phyloP scores from a whole-genome alignment of 2,329 filamentous ascomycete genomes.

The Penicillium brasilianum region DNA sequence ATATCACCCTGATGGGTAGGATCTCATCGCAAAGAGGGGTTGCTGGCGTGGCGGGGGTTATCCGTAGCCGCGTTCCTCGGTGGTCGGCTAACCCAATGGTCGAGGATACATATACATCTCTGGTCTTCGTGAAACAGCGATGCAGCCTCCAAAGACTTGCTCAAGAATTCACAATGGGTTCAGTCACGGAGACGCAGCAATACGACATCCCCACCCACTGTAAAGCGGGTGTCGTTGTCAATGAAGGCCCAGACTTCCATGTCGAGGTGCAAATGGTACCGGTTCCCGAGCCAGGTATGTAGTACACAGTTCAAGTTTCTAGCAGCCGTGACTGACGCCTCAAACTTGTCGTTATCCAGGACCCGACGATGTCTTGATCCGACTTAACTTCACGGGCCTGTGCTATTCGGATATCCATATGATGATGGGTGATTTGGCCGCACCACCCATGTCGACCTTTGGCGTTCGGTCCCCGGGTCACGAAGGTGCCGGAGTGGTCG shows the following conservation, averaged over 20 bases:
- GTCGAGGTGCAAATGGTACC: slow-evolving; percentile 56
- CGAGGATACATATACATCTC: neutral
- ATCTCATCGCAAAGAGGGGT: slow-evolving; percentile 17
- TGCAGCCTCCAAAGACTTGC: neutral
- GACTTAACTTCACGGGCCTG: slow-evolving; percentile 63
- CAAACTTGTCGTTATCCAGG: slow-evolving; percentile 39
- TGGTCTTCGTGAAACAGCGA: neutral
- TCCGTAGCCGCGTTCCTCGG: slow-evolving; percentile 15
- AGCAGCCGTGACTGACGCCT: neutral
- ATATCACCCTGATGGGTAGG: neutral
- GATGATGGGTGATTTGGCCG: slow-evolving; percentile 60
- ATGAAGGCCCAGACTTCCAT: slow-evolving; percentile 56
- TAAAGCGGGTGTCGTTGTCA: slow-evolving; percentile 57
- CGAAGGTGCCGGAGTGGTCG: slow-evolving; percentile 64
- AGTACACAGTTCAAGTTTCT: neutral
- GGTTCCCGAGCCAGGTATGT: slow-evolving; percentile 54
- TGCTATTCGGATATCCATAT: slow-evolving; percentile 64
- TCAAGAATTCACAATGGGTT: slow-evolving; percentile 15
- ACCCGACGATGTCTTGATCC: slow-evolving; percentile 61
- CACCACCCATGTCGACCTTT: slow-evolving; percentile 53
- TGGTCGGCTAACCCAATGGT: neutral
- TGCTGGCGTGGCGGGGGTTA: slow-evolving; percentile 3
- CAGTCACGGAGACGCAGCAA: slow-evolving; percentile 8
- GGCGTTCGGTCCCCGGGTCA: slow-evolving; percentile 57
- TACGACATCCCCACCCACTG: slow-evolving; percentile 53